These are phyloP conservation scores for Capsicum baccatum DNA, from an alignment of 257 asterid species.

Conservation along the genomic window DNA sequence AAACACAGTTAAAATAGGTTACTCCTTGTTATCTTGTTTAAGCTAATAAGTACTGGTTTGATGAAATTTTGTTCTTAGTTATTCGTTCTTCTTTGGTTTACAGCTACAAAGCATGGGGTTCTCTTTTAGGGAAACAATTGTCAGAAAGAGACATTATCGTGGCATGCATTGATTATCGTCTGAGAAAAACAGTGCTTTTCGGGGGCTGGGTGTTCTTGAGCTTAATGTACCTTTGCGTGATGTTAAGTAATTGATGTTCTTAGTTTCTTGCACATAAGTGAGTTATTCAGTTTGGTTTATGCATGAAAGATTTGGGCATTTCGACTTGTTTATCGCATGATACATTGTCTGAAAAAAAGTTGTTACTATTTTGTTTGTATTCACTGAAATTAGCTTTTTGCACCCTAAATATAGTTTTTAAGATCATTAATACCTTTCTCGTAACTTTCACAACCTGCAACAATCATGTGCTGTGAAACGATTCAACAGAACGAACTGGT, in stretches of 20 bases:
- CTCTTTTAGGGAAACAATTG: slow-evolving; percentile 87
- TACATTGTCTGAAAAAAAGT: not conserved
- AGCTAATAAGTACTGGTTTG: not conserved
- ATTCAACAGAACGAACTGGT: not conserved
- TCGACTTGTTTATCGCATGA: not conserved
- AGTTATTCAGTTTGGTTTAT: not conserved
- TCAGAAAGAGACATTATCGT: slow-evolving; percentile 94
- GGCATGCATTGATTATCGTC: slow-evolving; percentile 92
- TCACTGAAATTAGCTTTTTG: not conserved
- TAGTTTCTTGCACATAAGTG: not conserved
- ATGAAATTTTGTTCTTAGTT: slow-evolving; percentile 6
- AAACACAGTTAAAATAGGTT: not conserved
- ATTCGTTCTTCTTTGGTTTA: slow-evolving; percentile 31
- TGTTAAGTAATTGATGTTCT: not conserved
- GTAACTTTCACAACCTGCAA: not conserved
- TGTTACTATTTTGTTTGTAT: not conserved
- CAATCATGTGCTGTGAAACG: not conserved
- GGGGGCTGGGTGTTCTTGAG: not conserved
- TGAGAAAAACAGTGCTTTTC: not conserved
- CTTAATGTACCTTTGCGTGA: not conserved
- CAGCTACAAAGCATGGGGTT: slow-evolving; percentile 99
- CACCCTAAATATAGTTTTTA: not conserved
- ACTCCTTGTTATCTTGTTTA: not conserved
- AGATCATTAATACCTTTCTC: not conserved
- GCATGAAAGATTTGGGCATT: not conserved